Evolutionary conservation across 768 basidiomycete species (phyloP), one percentile per base, ranked within the genome.

Genomic region (Lactarius hengduanensis): DNA sequence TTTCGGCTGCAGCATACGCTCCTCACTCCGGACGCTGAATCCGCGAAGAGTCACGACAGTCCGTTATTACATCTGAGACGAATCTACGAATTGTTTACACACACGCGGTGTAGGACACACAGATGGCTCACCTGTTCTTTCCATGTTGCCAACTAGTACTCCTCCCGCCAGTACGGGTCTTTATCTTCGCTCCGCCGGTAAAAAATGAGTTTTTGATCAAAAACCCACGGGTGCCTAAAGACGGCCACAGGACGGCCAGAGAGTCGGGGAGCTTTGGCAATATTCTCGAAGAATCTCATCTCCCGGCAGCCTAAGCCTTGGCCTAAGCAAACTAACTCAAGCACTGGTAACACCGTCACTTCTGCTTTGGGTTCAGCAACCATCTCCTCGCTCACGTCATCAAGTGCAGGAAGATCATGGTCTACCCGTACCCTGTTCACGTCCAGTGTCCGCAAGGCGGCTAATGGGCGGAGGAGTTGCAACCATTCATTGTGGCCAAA

Each of bases 141-240:
- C 1, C 26, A 26, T 26, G 26, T 26, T 26, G 26, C 26, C 1
- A 26, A 26, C 26, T 26, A 26, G 26, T 26, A 26, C 26, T 34
- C 32, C 32, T 34, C 38, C 13, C 1, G 8, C 36, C 36, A 7
- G 36, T 38, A 5, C 36, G 36, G 15, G 40, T 15, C 15, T 40
- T 1, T 5, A 15, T 40, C 5, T 1, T 34, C 34, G 9, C 5
- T 5, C 13, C 15, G 0, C 38, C 13, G 40, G 40, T 40, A 40
- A 1, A 15, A 6, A 1, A 16, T 16, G 15, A 40, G 15, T 6
- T 2, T 0, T 4, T 0, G 0, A 16, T 40, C 40, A n/a, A 45
- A n/a, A 2, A n/a, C 45, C 45, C 11, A 13, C 2, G 1, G 0
- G 13, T 6, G 1, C 4, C 10, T 6, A 13, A 3, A 0, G 22